Evolutionary conservation across 768 basidiomycete genomes (phyloP).

Genomic region (Boletus speciosus): DNA sequence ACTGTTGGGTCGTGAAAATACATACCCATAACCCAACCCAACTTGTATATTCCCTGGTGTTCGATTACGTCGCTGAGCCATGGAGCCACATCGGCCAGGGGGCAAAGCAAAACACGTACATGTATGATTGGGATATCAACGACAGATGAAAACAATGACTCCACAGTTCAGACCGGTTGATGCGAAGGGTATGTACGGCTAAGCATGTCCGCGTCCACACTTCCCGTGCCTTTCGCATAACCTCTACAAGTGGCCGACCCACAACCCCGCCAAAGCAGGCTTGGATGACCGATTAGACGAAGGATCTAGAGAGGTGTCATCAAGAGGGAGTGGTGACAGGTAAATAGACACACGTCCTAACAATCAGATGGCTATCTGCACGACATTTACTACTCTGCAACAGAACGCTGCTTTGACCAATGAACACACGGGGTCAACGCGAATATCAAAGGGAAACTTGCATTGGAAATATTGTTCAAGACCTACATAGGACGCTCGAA

Average conservation of each 20-base stretch:
- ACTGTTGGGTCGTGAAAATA: not conserved
- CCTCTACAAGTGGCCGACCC: not conserved
- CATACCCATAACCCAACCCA: not conserved
- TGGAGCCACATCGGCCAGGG: not conserved
- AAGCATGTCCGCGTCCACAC: slow-evolving; percentile 1
- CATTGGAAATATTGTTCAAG: slow-evolving; percentile 2
- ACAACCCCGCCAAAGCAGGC: not conserved
- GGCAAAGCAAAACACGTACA: not conserved
- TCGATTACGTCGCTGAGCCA: not conserved
- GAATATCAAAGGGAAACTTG: not conserved
- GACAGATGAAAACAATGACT: not conserved
- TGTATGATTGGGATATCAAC: not conserved
- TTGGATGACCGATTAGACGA: not conserved
- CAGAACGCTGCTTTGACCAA: not conserved
- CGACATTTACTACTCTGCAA: not conserved
- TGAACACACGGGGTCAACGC: not conserved
- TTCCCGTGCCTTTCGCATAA: not conserved
- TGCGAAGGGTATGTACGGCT: slow-evolving; percentile 2
- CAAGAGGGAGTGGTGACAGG: not conserved
- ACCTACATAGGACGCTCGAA: not conserved
- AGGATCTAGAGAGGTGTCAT: slow-evolving; percentile 2
- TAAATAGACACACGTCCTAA: slow-evolving; percentile 2
- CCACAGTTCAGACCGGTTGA: not conserved
- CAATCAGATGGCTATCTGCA: not conserved
- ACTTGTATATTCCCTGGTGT: not conserved